Evolutionary conservation across 2,329 filamentous ascomycete species (phyloP).

Genomic region (Septoria linicola): DNA sequence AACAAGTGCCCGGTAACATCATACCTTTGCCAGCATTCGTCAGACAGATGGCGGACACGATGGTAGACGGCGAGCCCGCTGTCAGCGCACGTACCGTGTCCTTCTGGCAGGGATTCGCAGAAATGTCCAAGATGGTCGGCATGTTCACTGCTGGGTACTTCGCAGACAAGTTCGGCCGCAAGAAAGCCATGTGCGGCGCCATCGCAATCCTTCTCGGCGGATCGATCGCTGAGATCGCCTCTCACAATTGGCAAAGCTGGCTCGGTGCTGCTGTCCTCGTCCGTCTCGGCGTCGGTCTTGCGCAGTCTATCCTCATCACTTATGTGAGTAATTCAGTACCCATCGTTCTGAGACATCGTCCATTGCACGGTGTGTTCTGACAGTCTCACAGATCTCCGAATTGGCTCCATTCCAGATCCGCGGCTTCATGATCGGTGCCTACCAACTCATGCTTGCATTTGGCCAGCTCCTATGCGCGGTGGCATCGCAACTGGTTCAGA

Average conservation of each 20-base stretch:
- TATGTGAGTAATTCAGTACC: constrained; percentile 4
- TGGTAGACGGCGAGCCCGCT: constrained; percentile 16
- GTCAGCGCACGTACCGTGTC: constrained; percentile 17
- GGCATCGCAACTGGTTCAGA: constrained; percentile 18
- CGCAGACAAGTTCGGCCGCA: constrained; percentile 17
- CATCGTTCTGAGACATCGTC: no score
- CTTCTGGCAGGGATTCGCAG: constrained; percentile 24
- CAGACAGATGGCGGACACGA: constrained; percentile 21
- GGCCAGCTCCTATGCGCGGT: constrained; percentile 21
- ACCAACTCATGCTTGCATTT: constrained; percentile 21
- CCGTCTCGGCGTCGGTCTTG: constrained; percentile 23
- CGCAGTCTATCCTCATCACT: constrained; percentile 22
- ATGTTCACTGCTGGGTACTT: constrained; percentile 21
- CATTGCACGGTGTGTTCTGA: no score
- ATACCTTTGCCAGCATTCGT: constrained; percentile 23
- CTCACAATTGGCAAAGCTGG: constrained; percentile 20
- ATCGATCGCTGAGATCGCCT: constrained; percentile 20
- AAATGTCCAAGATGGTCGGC: constrained; percentile 23
- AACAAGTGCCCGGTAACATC: constrained; percentile 25
- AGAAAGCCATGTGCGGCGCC: constrained; percentile 20
- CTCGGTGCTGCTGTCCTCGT: constrained; percentile 23
- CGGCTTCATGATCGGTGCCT: constrained; percentile 23
- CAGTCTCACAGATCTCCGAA: constrained; percentile 13
- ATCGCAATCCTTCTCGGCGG: constrained; percentile 21
- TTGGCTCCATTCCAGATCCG: constrained; percentile 24